Base-by-base conservation (phyloP, 2,329 filamentous ascomycete species). In the Fusarium buharicum region DNA sequence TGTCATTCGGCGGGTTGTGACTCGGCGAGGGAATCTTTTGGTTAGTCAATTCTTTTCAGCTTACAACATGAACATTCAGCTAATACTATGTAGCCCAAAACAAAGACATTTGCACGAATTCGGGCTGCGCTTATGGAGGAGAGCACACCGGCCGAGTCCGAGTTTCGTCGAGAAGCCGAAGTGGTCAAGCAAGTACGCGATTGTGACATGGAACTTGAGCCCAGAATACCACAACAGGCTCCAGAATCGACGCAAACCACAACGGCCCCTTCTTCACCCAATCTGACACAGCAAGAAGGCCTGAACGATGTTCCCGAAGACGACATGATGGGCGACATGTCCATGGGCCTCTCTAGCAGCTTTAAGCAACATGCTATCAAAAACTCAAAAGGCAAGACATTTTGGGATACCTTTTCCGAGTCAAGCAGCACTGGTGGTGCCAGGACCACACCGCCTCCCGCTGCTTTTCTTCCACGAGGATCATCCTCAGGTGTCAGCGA, bases 121-220 rank as follows among this genome's bases (percentile, higher is more conserved):
- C 88, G 91, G 59, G 95, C 94, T 9, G 93, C 93, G 4, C 83
- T 99, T 1, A 83, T 91, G 54, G 95, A 99, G 77, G 95, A 99
- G 78, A 85, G 86, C 14, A 87, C 93, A 0, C 95, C 95, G 0
- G 82, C 96, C 10, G 95, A 99, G 69, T 90, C 90, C 37, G 95
- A 99, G 75, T 88, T 92, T 54, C 89, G 91, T 48, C 89, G 93
- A 34, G 95, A 99, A 79, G 93, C 94, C 33, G 94, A 98, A 76
- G 95, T 98, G 6, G 92, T 99, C 62, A 91, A 92, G 46, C 95
- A 97, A 76, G 93, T 98, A 24, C 90, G 93, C 37, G 95, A 98
- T 75, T 94, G 90, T 68, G 93, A 97, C 70, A 84, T 89, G 62
- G 86, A 87, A 44, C 77, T 87, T 13, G 84, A 86, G 53, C 79